Base-by-base conservation (phyloP, 306 rosid species). In the Prunus armeniaca region DNA sequence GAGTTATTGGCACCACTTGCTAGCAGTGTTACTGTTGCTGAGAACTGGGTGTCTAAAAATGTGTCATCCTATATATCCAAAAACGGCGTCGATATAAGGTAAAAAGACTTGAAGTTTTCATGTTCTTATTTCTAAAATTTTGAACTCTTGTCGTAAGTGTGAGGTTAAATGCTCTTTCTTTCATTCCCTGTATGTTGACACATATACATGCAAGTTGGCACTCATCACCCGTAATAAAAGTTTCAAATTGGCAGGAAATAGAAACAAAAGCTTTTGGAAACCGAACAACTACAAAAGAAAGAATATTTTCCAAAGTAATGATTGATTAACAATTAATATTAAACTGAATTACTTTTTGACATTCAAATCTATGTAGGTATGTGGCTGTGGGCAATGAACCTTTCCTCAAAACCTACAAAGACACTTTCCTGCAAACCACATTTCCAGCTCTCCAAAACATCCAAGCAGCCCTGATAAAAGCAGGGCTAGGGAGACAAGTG, bases 381-480 rank as follows among this genome's bases (percentile, higher is more conserved):
- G 91, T 96, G 43, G 99, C 98, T 0, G 93, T 96, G 20, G 99
- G 98, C 0, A 96, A 96, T 76, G 99, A 96, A 78, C 98, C 98
- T 20, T 96, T 96, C 80, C 88, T 96, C 6, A 78, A 82, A 45
- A 60, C 93, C 55, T 96, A 92, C 87, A 89, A 92, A 50, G 92
- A 88, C 51, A 22, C 65, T 5, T 96, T 88, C 76, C 82, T 79
- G 50, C 70, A 82, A 9, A 69, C 93, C 27, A 89, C 97, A 12
- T 84, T 86, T 52, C 99, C 98, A 9, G 99, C 99, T 8, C 85
- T 96, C 24, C 87, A 96, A 78, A 96, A 96, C 84, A 78, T 96
- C 51, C 96, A 92, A 87, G 98, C 98, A 57, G 99, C 99, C 11
- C 89, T 96, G 0, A 86, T 92, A 61, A 96, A 91, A 80, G 96